A percentile compares a stretch with the other conserved stretches of the same genome.
Conservation (phyloP, 2,329 filamentous ascomycete genomes). For the Neopestalotiopsis clavispora region DNA sequence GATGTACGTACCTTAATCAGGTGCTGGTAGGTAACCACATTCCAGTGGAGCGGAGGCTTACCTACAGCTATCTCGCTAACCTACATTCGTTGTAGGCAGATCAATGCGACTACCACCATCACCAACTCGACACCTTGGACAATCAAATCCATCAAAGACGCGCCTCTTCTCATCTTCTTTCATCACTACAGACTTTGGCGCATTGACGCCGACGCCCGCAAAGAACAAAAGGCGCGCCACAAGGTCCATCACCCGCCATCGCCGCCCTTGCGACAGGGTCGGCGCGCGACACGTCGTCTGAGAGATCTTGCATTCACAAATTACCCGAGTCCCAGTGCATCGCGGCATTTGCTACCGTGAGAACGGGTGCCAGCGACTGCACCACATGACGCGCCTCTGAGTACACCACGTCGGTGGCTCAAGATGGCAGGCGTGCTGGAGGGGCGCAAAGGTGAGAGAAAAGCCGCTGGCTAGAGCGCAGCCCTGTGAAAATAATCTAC, state of each 20-base stretch:
- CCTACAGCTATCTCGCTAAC: neutral
- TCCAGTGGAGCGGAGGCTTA: no score
- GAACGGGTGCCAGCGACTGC: neutral
- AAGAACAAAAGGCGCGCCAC: neutral
- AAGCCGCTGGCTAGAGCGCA: neutral
- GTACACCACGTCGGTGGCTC: slow-evolving; percentile 1
- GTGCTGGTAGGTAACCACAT: no score
- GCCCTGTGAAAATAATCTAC: neutral
- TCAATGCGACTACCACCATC: neutral
- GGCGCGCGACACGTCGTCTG: neutral
- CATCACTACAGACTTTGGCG: neutral
- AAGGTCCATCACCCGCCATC: neutral
- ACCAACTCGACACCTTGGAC: neutral
- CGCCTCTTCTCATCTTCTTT: neutral
- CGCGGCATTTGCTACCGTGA: neutral
- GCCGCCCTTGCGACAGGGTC: neutral
- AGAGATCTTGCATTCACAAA: neutral
- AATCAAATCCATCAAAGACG: neutral
- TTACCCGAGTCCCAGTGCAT: neutral
- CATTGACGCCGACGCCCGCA: neutral
- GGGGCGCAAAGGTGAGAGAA: slow-evolving; percentile 21
- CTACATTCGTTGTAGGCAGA: neutral
- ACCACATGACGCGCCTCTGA: slow-evolving; percentile 11
- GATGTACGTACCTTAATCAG: no score
- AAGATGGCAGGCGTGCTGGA: slow-evolving; percentile 19